These are phyloP conservation scores for Litchi chinensis DNA, from an alignment of 345 rosid genomes.

Conservation along the genomic window DNA sequence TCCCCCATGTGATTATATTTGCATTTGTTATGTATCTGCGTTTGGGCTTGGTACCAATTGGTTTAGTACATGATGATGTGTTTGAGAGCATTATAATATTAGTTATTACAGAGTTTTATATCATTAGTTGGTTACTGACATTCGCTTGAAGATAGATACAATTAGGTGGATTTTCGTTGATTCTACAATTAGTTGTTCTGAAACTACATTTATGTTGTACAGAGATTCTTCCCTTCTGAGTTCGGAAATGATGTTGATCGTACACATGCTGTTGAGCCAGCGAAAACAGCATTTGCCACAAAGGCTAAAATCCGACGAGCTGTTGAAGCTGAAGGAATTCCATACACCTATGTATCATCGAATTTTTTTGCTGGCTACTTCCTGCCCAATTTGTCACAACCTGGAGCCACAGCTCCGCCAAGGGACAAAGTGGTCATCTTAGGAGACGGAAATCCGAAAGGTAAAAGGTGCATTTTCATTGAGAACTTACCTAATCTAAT, in stretches of 20 bases:
- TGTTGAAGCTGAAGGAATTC: conserved; percentile 50
- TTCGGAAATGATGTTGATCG: conserved; percentile 64
- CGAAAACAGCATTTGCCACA: conserved; percentile 38
- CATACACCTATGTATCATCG: conserved; percentile 48
- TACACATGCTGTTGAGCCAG: conserved; percentile 50
- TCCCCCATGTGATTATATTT: no score
- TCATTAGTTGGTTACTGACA: no score
- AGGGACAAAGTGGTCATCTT: conserved; percentile 50
- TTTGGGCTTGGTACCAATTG: no score
- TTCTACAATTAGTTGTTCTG: neutral
- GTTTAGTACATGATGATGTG: no score
- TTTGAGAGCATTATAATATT: no score
- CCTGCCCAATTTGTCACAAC: conserved; percentile 46
- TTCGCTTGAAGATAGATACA: neutral
- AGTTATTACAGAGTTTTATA: no score
- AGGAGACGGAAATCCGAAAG: conserved; percentile 62
- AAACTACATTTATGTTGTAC: conserved; percentile 1
- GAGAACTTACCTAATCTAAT: neutral
- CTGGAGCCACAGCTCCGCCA: conserved; percentile 47
- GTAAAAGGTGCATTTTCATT: conserved; percentile 20
- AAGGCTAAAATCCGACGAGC: conserved; percentile 47
- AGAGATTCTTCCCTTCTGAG: conserved; percentile 68
- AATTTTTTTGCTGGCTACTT: conserved; percentile 50
- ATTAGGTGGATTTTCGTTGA: neutral
- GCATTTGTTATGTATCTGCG: no score